Base-by-base conservation (phyloP, 495 filamentous ascomycete genomes). In the Penicillium dipodomyicola region DNA sequence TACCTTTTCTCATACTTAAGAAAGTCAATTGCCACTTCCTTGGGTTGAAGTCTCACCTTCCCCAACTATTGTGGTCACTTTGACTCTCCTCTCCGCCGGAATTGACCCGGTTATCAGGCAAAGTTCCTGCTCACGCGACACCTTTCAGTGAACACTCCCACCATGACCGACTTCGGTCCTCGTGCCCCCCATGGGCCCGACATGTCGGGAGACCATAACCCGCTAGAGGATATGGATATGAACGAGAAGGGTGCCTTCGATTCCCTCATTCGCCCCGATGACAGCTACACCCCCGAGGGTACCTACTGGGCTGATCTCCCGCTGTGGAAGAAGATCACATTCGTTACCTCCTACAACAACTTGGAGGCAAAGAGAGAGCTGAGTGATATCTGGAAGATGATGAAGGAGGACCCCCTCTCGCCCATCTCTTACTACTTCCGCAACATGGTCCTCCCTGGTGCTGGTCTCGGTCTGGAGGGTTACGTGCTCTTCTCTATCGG, bases 401-500 rank as follows among this genome's bases (percentile, higher is more conserved):
- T 86, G 53, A 94, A 91, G 73, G 68, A 82, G 23, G 89, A 94
- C 66, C 91, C 90, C 20, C 76, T 95, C 20, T 87, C 84, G 46
- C 91, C 91, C 0, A 45, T 96, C 27, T 79, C 79, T n/a, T 92
- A 84, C 76, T 96, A 96, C 65, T 85, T 92, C 71, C 82, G 82
- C 62, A 94, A 95, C 67, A 90, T 91, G 75, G 85, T 96, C 41
- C 79, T 96, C 35, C 91, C 91, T 46, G 92, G 92, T 72, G 89
- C 89, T 59, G 92, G 92, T 72, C 81, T 96, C 27, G 84, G 88
- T 64, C 80, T 96, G 20, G 92, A 96, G 80, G 91, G 84, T 65
- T 96, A 96, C 72, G 91, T 96, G 39, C 82, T 96, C 30, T 96
- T 96, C 82, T 95, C 91, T 53, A 96, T 96, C 60, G 91, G 91